Percentiles rank a stretch among this genome's conserved stretches.
Evolutionary conservation across 1,284 basidiomycete genomes (phyloP).

Genomic region (Pseudozyma pruni): DNA sequence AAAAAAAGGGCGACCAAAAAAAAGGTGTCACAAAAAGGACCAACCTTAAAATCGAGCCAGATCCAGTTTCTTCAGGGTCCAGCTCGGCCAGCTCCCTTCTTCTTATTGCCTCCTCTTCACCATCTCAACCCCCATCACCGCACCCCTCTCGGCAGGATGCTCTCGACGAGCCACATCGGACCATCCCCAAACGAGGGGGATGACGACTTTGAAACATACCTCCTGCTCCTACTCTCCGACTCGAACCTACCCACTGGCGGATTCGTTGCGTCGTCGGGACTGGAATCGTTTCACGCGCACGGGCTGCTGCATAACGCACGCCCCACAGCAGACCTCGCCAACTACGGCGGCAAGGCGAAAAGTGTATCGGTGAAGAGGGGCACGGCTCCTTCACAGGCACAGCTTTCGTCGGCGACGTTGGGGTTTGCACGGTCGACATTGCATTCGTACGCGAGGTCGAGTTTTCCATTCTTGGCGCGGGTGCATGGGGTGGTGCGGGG

Average conservation of each 20-base stretch:
- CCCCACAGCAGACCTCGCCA: not conserved
- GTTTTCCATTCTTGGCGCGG: constrained; percentile 80
- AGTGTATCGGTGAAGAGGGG: too few relatives aligned
- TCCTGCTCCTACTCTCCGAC: constrained; percentile 61
- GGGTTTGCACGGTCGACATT: constrained; percentile 79
- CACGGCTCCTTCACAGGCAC: constrained; percentile 40
- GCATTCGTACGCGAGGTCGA: constrained; percentile 78
- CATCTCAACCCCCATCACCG: not conserved
- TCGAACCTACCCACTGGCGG: constrained; percentile 73
- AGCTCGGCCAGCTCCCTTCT: not conserved
- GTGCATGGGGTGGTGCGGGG: constrained; percentile 21
- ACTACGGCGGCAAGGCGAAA: not conserved
- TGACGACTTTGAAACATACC: constrained; percentile 47
- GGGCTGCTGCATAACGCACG: constrained; percentile 73
- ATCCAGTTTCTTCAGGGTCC: not conserved
- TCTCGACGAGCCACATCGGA: not conserved
- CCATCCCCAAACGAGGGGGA: constrained; percentile 1
- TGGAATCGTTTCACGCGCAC: constrained; percentile 89
- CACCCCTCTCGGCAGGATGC: not conserved
- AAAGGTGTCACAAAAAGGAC: not conserved
- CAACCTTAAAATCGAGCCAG: not conserved
- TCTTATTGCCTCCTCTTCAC: not conserved
- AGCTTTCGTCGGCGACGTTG: constrained; percentile 41
- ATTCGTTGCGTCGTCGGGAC: constrained; percentile 89
- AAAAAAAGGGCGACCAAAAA: not conserved